Evolutionary conservation across 495 filamentous ascomycete species (phyloP), one percentile per base, ranked within the genome.

Genomic region (Jackrogersella multiformis): DNA sequence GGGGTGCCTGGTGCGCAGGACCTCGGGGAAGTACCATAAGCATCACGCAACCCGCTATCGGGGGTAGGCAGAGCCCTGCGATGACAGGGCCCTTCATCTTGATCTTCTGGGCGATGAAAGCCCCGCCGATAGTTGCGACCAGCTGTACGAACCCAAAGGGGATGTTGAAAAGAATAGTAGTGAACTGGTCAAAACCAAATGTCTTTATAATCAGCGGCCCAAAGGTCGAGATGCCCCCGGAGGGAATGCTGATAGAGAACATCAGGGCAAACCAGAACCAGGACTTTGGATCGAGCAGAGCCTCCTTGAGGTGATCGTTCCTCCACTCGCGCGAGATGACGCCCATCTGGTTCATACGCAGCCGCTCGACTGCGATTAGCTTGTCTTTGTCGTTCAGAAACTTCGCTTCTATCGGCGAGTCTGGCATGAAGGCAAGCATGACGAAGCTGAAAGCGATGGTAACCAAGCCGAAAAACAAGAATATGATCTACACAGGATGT

Each of bases 311-410:
- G 67, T 89, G 86, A 16, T 86, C 82, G 82, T 85, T 88, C 70
- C 84, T 84, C 85, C 85, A 89, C 38, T 82, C 77, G 34, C 84
- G 78, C 12, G 79, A 86, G 26, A 84, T 77, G 7, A 87, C 78
- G 30, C 86, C 86, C 77, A 86, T 85, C 59, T 89, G 86, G 56
- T 89, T 89, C 80, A 84, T 84, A n/a, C 85, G 81, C n/a, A 88
- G 78, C 62, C 84, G 72, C 53, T 77, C 75, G 16, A 77, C 58
- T 0, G 73, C 73, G 44, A 77, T 66, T 26, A 74, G 21, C 61
- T 85, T 87, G 62, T 89, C 86, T 9, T 87, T 76, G 44, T 81
- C 78, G 13, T 72, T 78, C 7, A 88, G 77, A 49, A 87, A 88
- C 46, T 84, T 86, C 6, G 86, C 81, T 32, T 83, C 78, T 35